These are phyloP conservation scores for Rhododendron williamsianum DNA, from an alignment of 148 eudicot species.

Conservation along the genomic window DNA sequence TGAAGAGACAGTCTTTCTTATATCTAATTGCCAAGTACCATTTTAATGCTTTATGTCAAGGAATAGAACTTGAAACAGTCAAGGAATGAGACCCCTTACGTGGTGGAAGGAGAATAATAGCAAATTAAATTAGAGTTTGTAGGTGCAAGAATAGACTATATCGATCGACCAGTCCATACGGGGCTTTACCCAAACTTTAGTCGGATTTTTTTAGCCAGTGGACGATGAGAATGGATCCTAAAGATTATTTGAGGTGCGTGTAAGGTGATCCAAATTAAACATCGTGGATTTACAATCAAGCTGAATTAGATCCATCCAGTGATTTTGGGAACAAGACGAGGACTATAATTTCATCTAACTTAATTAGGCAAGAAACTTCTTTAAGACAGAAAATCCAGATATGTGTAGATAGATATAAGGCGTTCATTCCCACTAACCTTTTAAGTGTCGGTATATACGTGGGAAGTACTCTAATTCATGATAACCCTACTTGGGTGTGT, in stretches of 20 bases:
- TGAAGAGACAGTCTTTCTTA: constrained; percentile 13
- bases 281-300: background rate
- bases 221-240: background rate
- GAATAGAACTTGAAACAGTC: constrained; percentile 9
- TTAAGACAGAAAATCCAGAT: background rate
- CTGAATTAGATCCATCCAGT: background rate
- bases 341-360: background rate
- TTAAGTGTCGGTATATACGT: background rate
- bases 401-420: background rate
- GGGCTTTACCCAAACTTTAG: background rate
- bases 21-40: constrained; percentile 7
- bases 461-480: background rate
- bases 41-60: background rate
- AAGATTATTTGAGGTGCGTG: background rate
- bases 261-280: too few species aligned
- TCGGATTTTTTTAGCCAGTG: too few species aligned
- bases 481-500: background rate
- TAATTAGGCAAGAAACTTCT: background rate
- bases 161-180: background rate
- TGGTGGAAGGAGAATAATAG: background rate
- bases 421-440: background rate
- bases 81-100: background rate
- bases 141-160: background rate
- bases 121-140: background rate
- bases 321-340: background rate